A percentile compares a stretch with the other conserved stretches of the same genome.
Evolutionary conservation across 1,284 basidiomycete genomes (phyloP).

Genomic region (Athelia sp.): DNA sequence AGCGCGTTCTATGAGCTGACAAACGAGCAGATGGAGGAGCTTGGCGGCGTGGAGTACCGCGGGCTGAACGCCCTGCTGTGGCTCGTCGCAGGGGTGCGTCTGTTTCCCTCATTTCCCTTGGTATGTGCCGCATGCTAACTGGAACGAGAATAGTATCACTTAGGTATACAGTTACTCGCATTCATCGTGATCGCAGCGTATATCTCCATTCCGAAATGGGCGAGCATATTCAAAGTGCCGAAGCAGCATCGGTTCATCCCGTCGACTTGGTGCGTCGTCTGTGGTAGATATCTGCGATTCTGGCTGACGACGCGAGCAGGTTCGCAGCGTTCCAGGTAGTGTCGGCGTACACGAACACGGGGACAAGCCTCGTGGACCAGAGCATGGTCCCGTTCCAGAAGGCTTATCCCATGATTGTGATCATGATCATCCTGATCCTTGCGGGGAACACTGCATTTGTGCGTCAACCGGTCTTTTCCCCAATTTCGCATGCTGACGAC

Average conservation of each 20-base stretch:
- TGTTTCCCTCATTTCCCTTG: constrained; percentile 14
- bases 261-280: constrained; percentile 47
- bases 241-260: constrained; percentile 48
- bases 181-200: constrained; percentile 81
- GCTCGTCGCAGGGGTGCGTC: constrained; percentile 59
- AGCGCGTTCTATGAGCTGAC: constrained; percentile 82
- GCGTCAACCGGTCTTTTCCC: constrained; percentile 29
- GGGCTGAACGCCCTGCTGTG: constrained; percentile 77
- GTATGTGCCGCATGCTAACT: too few relatives aligned
- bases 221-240: constrained; percentile 49
- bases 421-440: constrained; percentile 65
- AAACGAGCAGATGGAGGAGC: constrained; percentile 82
- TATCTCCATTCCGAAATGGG: constrained; percentile 52
- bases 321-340: constrained; percentile 84
- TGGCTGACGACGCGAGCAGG: constrained; percentile 40
- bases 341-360: constrained; percentile 89
- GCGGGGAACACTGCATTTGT: constrained; percentile 93
- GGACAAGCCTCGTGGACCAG: constrained; percentile 83
- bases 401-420: constrained; percentile 78
- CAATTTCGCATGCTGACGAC: constrained; percentile 6
- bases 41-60: constrained; percentile 95
- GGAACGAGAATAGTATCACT: constrained; percentile 76
- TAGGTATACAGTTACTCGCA: constrained; percentile 60
- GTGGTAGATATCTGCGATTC: constrained; percentile 6
- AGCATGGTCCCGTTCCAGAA: constrained; percentile 87